A percentile compares a stretch with the other conserved stretches of the same genome.
Evolutionary conservation across 139 green algal genomes (phyloP).

Genomic region (Tetraselmis chui): DNA sequence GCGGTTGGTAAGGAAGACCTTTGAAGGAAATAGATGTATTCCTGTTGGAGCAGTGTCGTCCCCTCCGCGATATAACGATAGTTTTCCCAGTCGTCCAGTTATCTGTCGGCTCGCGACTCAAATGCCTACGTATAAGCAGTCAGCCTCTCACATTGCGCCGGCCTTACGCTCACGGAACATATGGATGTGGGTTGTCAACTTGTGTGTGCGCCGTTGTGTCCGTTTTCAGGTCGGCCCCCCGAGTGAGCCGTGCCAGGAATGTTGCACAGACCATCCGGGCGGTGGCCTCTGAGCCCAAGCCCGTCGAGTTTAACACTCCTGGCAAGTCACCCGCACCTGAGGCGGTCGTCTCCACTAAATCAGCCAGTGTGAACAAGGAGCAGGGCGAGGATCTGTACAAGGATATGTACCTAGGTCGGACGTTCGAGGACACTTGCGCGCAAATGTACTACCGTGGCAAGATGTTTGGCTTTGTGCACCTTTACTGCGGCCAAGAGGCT

Average conservation of each 20-base stretch:
- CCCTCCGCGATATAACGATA: no score
- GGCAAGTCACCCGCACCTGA: not conserved
- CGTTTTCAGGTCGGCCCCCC: not conserved
- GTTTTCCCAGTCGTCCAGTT: no score
- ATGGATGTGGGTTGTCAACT: no score
- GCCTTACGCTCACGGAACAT: no score
- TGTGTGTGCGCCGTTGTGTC: no score
- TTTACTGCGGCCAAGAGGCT: slow-evolving; percentile 94
- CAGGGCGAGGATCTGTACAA: not conserved
- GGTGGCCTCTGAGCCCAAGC: not conserved
- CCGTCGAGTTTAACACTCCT: no score
- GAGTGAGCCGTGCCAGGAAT: not conserved
- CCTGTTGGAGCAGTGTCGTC: no score
- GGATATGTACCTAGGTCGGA: not conserved
- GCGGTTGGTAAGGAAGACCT: no score
- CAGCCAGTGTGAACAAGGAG: not conserved
- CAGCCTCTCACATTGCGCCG: no score
- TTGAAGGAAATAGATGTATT: no score
- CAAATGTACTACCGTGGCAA: slow-evolving; percentile 98
- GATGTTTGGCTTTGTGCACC: slow-evolving; percentile 91
- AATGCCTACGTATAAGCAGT: no score
- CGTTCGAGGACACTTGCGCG: not conserved
- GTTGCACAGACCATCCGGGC: not conserved
- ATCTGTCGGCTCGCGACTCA: no score
- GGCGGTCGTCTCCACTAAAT: not conserved